phyloP scores from a whole-genome alignment of 768 basidiomycete species.

The Boletus fagicola region DNA sequence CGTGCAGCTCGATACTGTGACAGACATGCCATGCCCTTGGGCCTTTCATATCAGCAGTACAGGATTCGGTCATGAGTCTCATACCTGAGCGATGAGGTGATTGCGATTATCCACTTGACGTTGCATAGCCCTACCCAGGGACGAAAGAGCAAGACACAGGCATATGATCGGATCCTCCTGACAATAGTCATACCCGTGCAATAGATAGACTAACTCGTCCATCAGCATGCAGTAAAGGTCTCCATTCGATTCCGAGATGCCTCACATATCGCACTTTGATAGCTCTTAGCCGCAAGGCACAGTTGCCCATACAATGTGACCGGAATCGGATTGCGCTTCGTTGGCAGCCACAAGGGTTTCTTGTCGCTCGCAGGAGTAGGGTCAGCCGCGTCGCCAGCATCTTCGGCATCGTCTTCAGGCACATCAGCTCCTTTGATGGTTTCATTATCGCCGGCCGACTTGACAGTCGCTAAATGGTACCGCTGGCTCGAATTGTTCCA shows the following conservation, averaged over 20 bases:
- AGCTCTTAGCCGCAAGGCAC: slow-evolving; percentile 78
- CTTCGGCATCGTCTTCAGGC: slow-evolving; percentile 37
- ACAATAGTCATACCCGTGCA: slow-evolving; percentile 84
- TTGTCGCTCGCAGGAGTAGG: slow-evolving; percentile 27
- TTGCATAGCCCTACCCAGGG: slow-evolving; percentile 87
- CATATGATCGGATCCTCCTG: slow-evolving; percentile 86
- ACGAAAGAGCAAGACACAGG: slow-evolving; percentile 78
- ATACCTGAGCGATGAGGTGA: slow-evolving; percentile 55
- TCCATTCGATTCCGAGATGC: slow-evolving; percentile 3
- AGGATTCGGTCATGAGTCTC: not conserved
- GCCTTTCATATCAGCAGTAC: not conserved
- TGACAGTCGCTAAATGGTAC: slow-evolving; percentile 43
- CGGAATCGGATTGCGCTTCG: slow-evolving; percentile 60
- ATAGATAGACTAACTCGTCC: slow-evolving; percentile 38
- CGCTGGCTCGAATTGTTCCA: slow-evolving; percentile 63
- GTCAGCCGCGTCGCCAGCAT: slow-evolving; percentile 20
- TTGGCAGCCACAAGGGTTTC: not conserved
- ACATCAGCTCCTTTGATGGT: slow-evolving; percentile 14
- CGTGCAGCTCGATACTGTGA: slow-evolving; percentile 70
- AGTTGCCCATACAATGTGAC: slow-evolving; percentile 79
- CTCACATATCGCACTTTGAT: slow-evolving; percentile 88
- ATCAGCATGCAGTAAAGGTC: not conserved
- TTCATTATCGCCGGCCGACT: slow-evolving; percentile 20
- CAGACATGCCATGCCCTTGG: slow-evolving; percentile 79
- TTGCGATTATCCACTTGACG: slow-evolving; percentile 93